Base-by-base conservation (phyloP, 2,329 filamentous ascomycete genomes). In the Talaromyces sp. region DNA sequence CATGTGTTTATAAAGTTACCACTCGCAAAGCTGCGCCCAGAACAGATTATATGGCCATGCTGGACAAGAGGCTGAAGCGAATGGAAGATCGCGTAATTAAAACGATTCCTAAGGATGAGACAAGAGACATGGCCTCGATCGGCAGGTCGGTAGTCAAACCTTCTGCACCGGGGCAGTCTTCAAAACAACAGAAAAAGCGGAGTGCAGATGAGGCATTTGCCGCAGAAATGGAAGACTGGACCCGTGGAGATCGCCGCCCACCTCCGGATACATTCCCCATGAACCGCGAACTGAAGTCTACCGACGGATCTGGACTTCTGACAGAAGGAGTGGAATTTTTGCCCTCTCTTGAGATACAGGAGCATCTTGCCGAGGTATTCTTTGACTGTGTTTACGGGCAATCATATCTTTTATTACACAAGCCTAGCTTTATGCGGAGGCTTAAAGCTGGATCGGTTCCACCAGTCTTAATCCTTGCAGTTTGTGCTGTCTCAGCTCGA, bases 71-170 rank as follows among this genome's bases (percentile, higher is more conserved):
- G 48, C 74, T 97, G 61, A 97, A 96, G 78, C 83, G 93, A 52
- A 97, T 97, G 94, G 94, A 99, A 73, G 93, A 97, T 66, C 87
- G 93, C 51, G 94, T 97, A 57, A 95, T 97, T 75, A 96, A 96
- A 71, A 88, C 93, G 53, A 88, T 97, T 24, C 93, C 94, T 0
- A 96, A 93, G 68, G 84, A 90, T 37, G 91, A 95, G 58, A 82
- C 90, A 57, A 86, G 88, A 37, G 78, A 84, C 22, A 80, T 87
- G 53, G 77, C 82, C 8, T 79, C 82, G 7, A 87, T 96, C 33
- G 87, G 87, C 4, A 82, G 94, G 52, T 92, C 92, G 10, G 82
- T 90, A 6, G 90, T 97, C 30, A 96, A 93, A 67, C 93, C 93
- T 13, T 82, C 88, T 13, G 86, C 74, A 75, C 87, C 66, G 68